Percentiles rank a stretch among this genome's conserved stretches.
phyloP scores from a whole-genome alignment of 164 flowering plant species.

The Magnolia officinalis region DNA sequence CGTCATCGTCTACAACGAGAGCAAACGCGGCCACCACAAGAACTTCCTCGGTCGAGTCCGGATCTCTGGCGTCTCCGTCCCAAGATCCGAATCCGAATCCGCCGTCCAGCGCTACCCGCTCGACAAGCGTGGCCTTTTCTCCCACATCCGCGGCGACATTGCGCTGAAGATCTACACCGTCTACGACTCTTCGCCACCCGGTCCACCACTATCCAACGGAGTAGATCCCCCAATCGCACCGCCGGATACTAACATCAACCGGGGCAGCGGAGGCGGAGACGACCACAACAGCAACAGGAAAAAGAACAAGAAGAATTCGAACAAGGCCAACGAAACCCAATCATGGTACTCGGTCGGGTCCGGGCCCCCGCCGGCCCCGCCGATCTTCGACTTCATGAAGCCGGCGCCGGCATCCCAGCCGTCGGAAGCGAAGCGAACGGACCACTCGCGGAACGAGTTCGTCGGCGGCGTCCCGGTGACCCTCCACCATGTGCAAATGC shows the following conservation, averaged over 20 bases:
- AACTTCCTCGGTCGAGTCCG: conserved; percentile 82
- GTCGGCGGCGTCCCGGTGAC: neutral
- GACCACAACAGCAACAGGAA: conserved; percentile 22
- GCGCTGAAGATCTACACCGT: conserved; percentile 41
- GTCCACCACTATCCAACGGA: conserved; percentile 6
- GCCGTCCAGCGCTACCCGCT: conserved; percentile 65
- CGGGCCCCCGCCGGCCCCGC: conserved; percentile 10
- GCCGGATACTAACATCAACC: neutral
- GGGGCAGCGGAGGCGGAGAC: neutral
- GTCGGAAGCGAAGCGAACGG: conserved; percentile 32
- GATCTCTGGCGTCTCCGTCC: conserved; percentile 64
- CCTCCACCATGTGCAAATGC: conserved; percentile 41
- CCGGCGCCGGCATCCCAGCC: neutral
- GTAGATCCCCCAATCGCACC: neutral
- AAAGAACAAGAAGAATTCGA: conserved; percentile 22
- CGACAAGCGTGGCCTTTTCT: conserved; percentile 78
- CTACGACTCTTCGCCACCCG: conserved; percentile 16
- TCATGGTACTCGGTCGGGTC: conserved; percentile 57
- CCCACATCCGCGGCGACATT: conserved; percentile 73
- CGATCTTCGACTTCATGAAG: neutral
- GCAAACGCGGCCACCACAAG: conserved; percentile 40
- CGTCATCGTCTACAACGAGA: conserved; percentile 58
- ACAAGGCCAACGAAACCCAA: conserved; percentile 38
- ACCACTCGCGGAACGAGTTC: conserved; percentile 38
- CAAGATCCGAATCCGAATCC: conserved; percentile 48